Evolutionary conservation across 495 filamentous ascomycete genomes (phyloP).

Genomic region (Penicillium tannophilum): DNA sequence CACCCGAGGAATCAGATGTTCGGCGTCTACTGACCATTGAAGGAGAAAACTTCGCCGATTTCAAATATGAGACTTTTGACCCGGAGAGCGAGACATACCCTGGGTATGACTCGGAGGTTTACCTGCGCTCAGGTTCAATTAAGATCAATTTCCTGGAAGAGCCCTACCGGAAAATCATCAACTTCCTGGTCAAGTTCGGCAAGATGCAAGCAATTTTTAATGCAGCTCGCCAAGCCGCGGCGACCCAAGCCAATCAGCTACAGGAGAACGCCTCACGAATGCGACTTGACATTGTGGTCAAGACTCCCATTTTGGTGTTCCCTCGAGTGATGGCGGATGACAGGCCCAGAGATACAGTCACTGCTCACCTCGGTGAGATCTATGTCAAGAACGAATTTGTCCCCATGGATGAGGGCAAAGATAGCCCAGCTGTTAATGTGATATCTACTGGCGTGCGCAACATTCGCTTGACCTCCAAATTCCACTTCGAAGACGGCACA

Average conservation of each 20-base stretch:
- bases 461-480: conserved; percentile 84
- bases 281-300: conserved; percentile 90
- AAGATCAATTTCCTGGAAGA: conserved; percentile 96
- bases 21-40: conserved; percentile 90
- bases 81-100: conserved; percentile 72
- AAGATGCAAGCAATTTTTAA: conserved; percentile 99
- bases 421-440: conserved; percentile 79
- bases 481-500: conserved; percentile 72
- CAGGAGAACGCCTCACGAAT: conserved; percentile 87
- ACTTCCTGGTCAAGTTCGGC: conserved; percentile 96
- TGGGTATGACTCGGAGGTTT: conserved; percentile 93
- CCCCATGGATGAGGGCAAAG: conserved; percentile 70
- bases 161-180: conserved; percentile 96
- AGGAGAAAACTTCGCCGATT: conserved; percentile 95
- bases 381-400: conserved; percentile 93
- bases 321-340: conserved; percentile 67
- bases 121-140: conserved; percentile 85
- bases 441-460: conserved; percentile 90
- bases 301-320: conserved; percentile 94
- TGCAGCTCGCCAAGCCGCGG: conserved; percentile 91
- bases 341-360: conserved; percentile 76
- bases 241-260: conserved; percentile 88
- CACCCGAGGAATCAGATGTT: conserved; percentile 74
- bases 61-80: conserved; percentile 96
- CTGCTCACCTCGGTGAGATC: conserved; percentile 93